Percentiles rank a stretch among this genome's conserved stretches.
Conservation (phyloP, 768 basidiomycete genomes). For the Gloeostereum incarnatum region DNA sequence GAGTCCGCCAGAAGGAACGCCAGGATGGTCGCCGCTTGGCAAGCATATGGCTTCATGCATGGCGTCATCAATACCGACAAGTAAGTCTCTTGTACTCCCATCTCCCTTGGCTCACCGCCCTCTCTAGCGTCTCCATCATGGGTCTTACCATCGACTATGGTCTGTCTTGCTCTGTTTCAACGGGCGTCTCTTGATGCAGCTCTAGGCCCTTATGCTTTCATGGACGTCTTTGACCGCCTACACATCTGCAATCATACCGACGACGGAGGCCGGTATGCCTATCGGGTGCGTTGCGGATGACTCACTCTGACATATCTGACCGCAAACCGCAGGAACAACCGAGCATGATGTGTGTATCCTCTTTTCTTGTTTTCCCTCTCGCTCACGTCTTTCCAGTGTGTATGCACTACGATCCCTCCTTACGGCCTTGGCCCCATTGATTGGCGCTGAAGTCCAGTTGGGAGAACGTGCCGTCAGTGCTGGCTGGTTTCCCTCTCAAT, state of each 20-base stretch:
- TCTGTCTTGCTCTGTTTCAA: conserved; percentile 12
- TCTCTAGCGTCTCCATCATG: conserved; percentile 56
- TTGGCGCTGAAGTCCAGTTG: conserved; percentile 68
- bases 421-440: conserved; percentile 72
- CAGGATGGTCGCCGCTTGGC: conserved; percentile 92
- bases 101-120: conserved; percentile 4
- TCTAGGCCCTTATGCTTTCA: conserved; percentile 84
- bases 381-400: conserved; percentile 29
- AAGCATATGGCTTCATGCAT: conserved; percentile 91
- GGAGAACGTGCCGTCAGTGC: conserved; percentile 39
- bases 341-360: conserved; percentile 56
- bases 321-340: conserved; percentile 60
- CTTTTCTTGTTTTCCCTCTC: background rate
- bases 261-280: conserved; percentile 68
- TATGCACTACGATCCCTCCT: conserved; percentile 76
- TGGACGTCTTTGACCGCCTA: conserved; percentile 80
- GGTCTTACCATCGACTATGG: conserved; percentile 77
- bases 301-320: background rate
- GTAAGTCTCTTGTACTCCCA: conserved; percentile 25
- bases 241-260: conserved; percentile 94
- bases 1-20: conserved; percentile 84
- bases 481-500: too few species aligned
- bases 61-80: conserved; percentile 98
- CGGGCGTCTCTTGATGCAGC: conserved; percentile 3
- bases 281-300: conserved; percentile 33